Evolutionary conservation across 176 grass and related monocot genomes (phyloP), one percentile per base, ranked within the genome.

Genomic region (Eragrostis nindensis): DNA sequence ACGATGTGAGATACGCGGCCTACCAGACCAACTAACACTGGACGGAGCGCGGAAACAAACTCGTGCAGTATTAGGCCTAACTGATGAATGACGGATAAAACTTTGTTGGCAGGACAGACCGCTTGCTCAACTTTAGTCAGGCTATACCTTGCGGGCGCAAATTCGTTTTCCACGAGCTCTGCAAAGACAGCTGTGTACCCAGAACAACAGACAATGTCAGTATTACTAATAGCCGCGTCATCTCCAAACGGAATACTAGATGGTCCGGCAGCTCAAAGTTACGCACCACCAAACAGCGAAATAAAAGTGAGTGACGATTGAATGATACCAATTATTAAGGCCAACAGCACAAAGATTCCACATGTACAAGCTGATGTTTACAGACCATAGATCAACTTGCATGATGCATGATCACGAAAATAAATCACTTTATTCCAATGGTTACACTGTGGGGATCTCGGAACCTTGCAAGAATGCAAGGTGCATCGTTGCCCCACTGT

Each of bases 371-470:
- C 40, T 40, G 59, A 49, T 22, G 3, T 38, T 49, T 32, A 60
- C 40, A 46, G 1, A 39, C 41, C 25, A 29, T 76, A 63, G 30
- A 54, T 55, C 48, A 59, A 80, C 52, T 62, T 17, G 60, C 41
- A 73, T n/a, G 55, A 79, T 32, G 55, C 26, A 80, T 43, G 29
- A 71, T 43, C 40, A 57, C 32, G 30, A 64, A 62, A 29, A 72
- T 11, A 14, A 60, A 62, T 15, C 25, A 62, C 18, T 19, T 14
- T 3, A 43, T 60, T 78, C 47, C 56, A 81, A 71, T 38, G 21
- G 45, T 45, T 62, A 56, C 53, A 80, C 54, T 4, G 66, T 77
- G 57, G 66, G 66, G 30, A 22, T 73, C 78, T 2, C 54, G 50
- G 66, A 76, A 83, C 8, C 27, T n/a, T 41, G 49, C 15, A 11